These are phyloP conservation scores for Podaxis sp. DNA, from an alignment of 768 basidiomycete genomes.

Conservation along the genomic window DNA sequence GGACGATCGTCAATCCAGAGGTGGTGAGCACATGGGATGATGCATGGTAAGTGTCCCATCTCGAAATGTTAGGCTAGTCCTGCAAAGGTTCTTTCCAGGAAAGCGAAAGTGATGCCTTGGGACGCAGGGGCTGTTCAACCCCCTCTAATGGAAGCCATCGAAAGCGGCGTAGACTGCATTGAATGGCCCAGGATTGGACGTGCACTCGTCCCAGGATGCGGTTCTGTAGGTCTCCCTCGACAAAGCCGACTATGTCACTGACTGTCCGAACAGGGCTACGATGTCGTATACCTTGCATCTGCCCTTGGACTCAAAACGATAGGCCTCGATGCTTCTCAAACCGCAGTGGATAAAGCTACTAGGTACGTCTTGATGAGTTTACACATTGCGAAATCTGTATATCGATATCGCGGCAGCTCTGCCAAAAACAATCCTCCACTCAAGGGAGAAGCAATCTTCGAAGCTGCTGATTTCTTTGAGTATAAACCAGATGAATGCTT, in stretches of 20 bases:
- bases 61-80: background rate
- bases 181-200: constrained; percentile 37
- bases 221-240: constrained; percentile 31
- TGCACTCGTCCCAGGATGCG: constrained; percentile 47
- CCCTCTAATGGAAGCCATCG: constrained; percentile 51
- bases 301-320: constrained; percentile 45
- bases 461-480: constrained; percentile 55
- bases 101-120: constrained; percentile 59
- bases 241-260: background rate
- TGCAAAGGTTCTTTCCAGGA: constrained; percentile 30
- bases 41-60: background rate
- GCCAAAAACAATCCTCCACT: background rate
- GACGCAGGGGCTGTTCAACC: constrained; percentile 56
- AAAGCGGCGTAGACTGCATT: constrained; percentile 35
- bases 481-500: constrained; percentile 40
- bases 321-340: constrained; percentile 58
- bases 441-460: constrained; percentile 36
- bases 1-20: constrained; percentile 4
- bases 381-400: background rate
- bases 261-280: constrained; percentile 51
- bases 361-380: constrained; percentile 27
- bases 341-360: constrained; percentile 49
- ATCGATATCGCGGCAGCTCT: constrained; percentile 9
- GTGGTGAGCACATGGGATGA: constrained; percentile 5
- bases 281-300: constrained; percentile 53